Evolutionary conservation across 805 yeast genomes (phyloP).

Genomic region (Kodamaea leandrae): DNA sequence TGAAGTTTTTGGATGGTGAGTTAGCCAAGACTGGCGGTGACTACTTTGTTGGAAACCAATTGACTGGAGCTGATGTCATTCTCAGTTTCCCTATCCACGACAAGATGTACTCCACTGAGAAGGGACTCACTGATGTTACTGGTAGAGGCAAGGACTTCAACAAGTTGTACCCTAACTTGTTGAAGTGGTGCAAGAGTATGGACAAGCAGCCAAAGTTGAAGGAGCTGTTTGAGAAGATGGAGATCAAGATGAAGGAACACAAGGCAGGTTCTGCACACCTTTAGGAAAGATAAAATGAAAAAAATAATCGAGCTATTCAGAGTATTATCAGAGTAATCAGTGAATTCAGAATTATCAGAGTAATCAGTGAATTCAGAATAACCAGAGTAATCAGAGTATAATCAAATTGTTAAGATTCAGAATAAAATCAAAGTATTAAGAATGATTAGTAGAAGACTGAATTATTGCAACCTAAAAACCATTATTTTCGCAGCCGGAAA

Average conservation of each 20-base stretch:
- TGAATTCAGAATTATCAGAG: too few relatives aligned
- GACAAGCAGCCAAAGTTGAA: conserved; percentile 1
- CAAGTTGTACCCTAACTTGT: neutral
- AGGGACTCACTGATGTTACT: neutral
- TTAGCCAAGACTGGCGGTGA: conserved; percentile 29
- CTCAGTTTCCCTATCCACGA: conserved; percentile 46
- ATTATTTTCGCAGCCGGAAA: too few relatives aligned
- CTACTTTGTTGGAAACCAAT: conserved; percentile 47
- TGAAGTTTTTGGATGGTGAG: conserved; percentile 41
- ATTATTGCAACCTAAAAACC: too few relatives aligned
- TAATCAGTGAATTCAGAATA: too few relatives aligned
- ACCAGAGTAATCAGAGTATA: too few relatives aligned
- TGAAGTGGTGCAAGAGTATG: conserved; percentile 2
- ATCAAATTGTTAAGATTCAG: too few relatives aligned
- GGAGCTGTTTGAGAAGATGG: neutral
- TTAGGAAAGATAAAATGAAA: neutral
- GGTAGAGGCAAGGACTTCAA: neutral
- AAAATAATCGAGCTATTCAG: too few relatives aligned
- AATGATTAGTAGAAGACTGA: too few relatives aligned
- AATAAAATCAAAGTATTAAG: too few relatives aligned
- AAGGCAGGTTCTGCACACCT: neutral
- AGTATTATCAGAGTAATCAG: too few relatives aligned
- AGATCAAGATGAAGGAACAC: neutral
- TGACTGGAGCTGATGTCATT: conserved; percentile 57
- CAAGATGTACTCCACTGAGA: neutral